These are phyloP conservation scores for Chytridiales sp. DNA, from an alignment of 371 early-diverging fungal species.

Conservation along the genomic window DNA sequence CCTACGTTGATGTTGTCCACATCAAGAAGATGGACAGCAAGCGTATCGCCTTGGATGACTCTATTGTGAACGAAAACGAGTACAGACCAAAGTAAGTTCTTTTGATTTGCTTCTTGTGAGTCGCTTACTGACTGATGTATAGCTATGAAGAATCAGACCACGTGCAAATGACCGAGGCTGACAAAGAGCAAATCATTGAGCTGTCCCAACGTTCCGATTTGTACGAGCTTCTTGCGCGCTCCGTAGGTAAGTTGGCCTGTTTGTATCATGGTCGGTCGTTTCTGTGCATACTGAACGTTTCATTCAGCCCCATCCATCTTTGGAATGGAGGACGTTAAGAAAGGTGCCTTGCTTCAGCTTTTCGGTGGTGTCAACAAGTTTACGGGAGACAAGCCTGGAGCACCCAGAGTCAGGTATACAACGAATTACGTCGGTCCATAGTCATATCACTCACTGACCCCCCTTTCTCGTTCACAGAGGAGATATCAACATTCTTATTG, in stretches of 20 bases:
- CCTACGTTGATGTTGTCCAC: constrained; percentile 96
- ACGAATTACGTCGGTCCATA: neutral
- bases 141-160: constrained; percentile 69
- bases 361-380: constrained; percentile 95
- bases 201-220: constrained; percentile 66
- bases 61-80: constrained; percentile 50
- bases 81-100: constrained; percentile 43
- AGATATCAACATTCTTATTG: constrained; percentile 96
- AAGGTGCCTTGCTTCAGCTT: constrained; percentile 94
- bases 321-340: constrained; percentile 97
- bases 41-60: constrained; percentile 57
- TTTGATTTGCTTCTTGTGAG: neutral
- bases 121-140: constrained; percentile 7
- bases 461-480: constrained; percentile 59
- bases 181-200: constrained; percentile 63
- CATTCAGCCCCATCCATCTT: constrained; percentile 92
- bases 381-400: constrained; percentile 64
- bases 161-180: constrained; percentile 55
- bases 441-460: neutral
- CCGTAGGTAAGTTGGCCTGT: constrained; percentile 55
- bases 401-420: constrained; percentile 59
- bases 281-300: neutral
- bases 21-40: constrained; percentile 77
- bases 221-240: constrained; percentile 78
- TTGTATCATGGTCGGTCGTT: neutral